Conservation (phyloP, 805 yeast species). For the Ogataea nakhonphanomensis region DNA sequence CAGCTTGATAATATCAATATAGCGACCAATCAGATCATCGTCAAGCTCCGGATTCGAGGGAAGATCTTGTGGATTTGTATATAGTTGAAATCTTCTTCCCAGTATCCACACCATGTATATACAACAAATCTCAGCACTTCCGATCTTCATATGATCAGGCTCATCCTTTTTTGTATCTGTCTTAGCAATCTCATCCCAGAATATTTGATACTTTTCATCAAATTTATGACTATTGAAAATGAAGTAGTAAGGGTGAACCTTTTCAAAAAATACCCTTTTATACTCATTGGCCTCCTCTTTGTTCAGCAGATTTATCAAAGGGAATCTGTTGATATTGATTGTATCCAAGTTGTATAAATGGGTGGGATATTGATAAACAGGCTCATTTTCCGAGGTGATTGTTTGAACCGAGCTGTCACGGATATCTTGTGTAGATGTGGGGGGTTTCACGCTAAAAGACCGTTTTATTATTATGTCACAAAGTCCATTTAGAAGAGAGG, state of each 20-base stretch:
- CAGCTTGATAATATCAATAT: constrained; percentile 40
- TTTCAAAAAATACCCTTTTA: constrained; percentile 37
- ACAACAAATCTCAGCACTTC: constrained; percentile 39
- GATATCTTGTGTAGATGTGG: constrained; percentile 33
- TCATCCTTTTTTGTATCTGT: constrained; percentile 8
- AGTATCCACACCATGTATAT: constrained; percentile 47
- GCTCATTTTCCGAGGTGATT: constrained; percentile 34
- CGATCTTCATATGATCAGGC: constrained; percentile 21
- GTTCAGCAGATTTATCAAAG: constrained; percentile 34
- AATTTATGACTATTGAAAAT: constrained; percentile 37
- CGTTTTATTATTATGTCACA: constrained; percentile 42
- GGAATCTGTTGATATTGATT: constrained; percentile 35
- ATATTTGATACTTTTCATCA: constrained; percentile 34
- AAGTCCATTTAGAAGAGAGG: constrained; percentile 40
- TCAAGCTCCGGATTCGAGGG: constrained; percentile 23
- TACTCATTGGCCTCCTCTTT: constrained; percentile 37
- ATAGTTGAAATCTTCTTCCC: constrained; percentile 34
- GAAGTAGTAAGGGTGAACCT: constrained; percentile 43
- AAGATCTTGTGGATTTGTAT: constrained; percentile 25
- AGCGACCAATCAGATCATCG: constrained; percentile 30
- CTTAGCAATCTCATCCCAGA: constrained; percentile 36
- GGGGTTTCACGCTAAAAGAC: constrained; percentile 34
- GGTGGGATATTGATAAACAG: constrained; percentile 34
- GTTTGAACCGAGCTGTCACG: constrained; percentile 34
- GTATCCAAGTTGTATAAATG: constrained; percentile 32